Base-by-base conservation (phyloP, 1,284 basidiomycete species). In the Mycena citricolor region DNA sequence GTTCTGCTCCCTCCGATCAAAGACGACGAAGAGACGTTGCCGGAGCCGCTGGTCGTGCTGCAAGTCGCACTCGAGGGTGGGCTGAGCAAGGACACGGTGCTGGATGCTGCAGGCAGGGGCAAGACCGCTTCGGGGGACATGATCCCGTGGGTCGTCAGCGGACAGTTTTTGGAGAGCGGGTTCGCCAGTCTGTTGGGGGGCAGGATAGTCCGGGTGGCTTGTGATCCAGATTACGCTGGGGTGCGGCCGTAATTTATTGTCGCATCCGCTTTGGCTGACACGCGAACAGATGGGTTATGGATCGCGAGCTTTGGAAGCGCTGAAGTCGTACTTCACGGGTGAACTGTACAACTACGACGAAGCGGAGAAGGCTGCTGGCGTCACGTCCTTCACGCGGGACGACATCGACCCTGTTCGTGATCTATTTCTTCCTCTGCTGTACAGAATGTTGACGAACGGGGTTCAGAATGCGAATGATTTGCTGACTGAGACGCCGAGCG, bases 21-120 rank as follows among this genome's bases (percentile, higher is more conserved):
- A 58, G 89, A 92, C 45, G 88, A 94, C 51, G 88, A 92, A 61
- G 86, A 76, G 25, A 79, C 84, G 47, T 74, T 97, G 0, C 94
- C 94, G 0, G 93, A 95, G 54, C 97, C 97, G 4, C 77, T 99
- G 23, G 94, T 94, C 4, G 97, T 99, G 1, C 65, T 99, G 16
- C 94, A 97, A 62, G 93, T 99, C 12, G 94, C 97, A 12, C 69
- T 99, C 42, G 97, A 99, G 66, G 97, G 97, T 7, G 89, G 89
- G 59, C 94, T 99, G 54, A 88, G 86, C 54, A 86, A 84, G 60
- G 81, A 86, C 39, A 84, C 81, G 22, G 91, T 99, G 45, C 72
- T 97, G 72, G 93, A 94, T 52, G 87, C 88, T 35, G 66, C 98
- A 12, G 78, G 79, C 32, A 73, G 90, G 36, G 92, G 92, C 11